Base-by-base conservation (phyloP, 1,284 basidiomycete species). In the Ceratobasidium sp. region DNA sequence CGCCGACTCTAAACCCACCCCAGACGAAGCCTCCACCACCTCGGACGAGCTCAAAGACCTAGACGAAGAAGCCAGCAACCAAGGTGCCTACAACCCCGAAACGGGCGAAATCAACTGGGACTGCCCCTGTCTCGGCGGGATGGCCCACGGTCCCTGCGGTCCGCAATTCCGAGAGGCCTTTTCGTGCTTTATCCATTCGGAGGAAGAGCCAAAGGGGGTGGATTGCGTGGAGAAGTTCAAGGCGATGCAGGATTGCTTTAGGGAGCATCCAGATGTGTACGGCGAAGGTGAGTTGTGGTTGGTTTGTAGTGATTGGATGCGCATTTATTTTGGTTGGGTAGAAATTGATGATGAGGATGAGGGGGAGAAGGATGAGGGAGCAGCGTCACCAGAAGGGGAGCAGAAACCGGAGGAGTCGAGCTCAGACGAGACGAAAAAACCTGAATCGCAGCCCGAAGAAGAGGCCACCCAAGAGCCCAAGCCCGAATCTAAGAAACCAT, bases 21-120 rank as follows among this genome's bases (percentile, higher is more conserved):
- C 54, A 57, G 57, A 69, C 8, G 46, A 63, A 18, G 57, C 35
- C 0, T n/a, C n/a, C n/a, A n/a, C n/a, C n/a, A n/a, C 26, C 43
- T 49, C 46, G 2, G 66, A 69, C 21, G 52, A 47, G 7, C 50
- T 55, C 3, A 54, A 69, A 21, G 50, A 52, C 7, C n/a, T n/a
- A n/a, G n/a, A n/a, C n/a, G n/a, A n/a, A n/a, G 50, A 52, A 18
- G 66, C 66, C 26, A 54, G 52, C 26, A 70, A 49, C 11, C 67
- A 70, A 26, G 67, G 67, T 18, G 86, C 86, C 0, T 88, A 84
- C 86, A 93, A 99, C 83, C 96, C 96, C 23, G 94, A 90, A 77
- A 99, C 97, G 0, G 97, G 97, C 62, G 95, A 98, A 85, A 97
- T 98, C 79, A 98, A 98, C 84, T 98, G 96, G 95, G 95, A 97